Conservation (phyloP, 768 basidiomycete species). For the Xanthoconium purpureum region DNA sequence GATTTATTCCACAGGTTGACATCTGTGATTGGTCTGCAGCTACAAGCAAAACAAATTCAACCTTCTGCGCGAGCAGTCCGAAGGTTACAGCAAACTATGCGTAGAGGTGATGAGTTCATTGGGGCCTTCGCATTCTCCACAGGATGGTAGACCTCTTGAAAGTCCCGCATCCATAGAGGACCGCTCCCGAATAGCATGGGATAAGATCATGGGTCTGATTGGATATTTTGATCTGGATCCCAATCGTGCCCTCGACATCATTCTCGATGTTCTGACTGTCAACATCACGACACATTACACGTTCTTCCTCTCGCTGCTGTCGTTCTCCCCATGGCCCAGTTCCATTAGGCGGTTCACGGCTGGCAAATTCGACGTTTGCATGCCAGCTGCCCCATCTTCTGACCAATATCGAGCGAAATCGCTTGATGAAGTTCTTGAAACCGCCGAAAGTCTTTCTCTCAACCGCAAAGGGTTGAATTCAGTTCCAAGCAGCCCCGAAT, state of each 20-base stretch:
- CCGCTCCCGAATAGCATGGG: constrained; percentile 71
- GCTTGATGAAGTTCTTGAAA: constrained; percentile 62
- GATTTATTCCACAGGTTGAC: not conserved
- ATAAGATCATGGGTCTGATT: constrained; percentile 82
- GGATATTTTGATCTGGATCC: constrained; percentile 98
- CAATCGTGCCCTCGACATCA: constrained; percentile 87
- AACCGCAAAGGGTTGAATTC: constrained; percentile 1
- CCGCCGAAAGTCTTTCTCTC: constrained; percentile 42
- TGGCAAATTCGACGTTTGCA: constrained; percentile 29
- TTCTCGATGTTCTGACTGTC: constrained; percentile 85
- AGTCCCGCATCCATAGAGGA: constrained; percentile 53
- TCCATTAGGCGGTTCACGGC: constrained; percentile 36
- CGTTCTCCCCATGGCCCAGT: constrained; percentile 84
- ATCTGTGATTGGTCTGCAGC: constrained; percentile 39
- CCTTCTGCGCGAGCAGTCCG: constrained; percentile 92
- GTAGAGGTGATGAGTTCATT: constrained; percentile 77
- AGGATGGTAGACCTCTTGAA: constrained; percentile 66
- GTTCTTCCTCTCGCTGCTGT: constrained; percentile 86
- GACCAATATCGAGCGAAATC: constrained; percentile 53
- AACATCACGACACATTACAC: constrained; percentile 79
- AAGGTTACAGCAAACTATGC: constrained; percentile 92
- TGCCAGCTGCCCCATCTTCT: constrained; percentile 38
- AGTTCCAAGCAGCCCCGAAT: constrained; percentile 33
- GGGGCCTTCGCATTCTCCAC: constrained; percentile 68
- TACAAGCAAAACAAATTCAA: constrained; percentile 99